A percentile compares a stretch with the other conserved stretches of the same genome.
These are phyloP conservation scores for Tylopilus rubrobrunneus DNA, from an alignment of 768 basidiomycete species.

Conservation along the genomic window DNA sequence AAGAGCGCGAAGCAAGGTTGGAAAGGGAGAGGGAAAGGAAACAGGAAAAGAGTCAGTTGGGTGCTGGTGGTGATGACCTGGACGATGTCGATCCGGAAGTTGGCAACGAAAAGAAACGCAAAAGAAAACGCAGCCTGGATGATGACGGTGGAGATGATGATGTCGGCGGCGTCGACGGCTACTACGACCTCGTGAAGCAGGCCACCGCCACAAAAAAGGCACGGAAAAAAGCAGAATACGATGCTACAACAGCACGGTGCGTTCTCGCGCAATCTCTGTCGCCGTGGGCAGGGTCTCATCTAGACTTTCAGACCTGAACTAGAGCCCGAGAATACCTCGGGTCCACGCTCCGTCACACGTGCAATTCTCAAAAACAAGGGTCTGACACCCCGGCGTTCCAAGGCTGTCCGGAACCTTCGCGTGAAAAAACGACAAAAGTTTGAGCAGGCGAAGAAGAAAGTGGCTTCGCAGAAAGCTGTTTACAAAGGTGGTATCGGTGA, in stretches of 20 bases:
- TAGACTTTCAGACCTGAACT: constrained; percentile 25
- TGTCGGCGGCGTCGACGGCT: constrained; percentile 59
- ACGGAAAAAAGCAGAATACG: constrained; percentile 79
- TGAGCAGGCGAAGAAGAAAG: constrained; percentile 92
- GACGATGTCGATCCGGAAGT: constrained; percentile 52
- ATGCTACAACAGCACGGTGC: constrained; percentile 58
- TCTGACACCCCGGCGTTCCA: constrained; percentile 84
- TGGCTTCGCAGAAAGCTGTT: constrained; percentile 85
- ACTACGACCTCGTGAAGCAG: constrained; percentile 88
- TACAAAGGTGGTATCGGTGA: constrained; percentile 83
- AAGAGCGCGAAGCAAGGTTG: constrained; percentile 53
- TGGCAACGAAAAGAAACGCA: constrained; percentile 32
- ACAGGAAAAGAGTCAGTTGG: constrained; percentile 31
- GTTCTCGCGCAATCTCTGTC: constrained; percentile 21
- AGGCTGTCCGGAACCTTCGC: constrained; percentile 91
- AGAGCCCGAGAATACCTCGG: constrained; percentile 43
- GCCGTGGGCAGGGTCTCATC: constrained; percentile 4
- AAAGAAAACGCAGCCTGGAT: constrained; percentile 35
- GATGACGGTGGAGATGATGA: constrained; percentile 42
- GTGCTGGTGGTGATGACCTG: constrained; percentile 63
- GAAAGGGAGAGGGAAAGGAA: constrained; percentile 41
- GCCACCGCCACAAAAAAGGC: constrained; percentile 67
- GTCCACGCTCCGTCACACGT: constrained; percentile 85
- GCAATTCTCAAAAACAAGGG: constrained; percentile 94
- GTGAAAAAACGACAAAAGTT: constrained; percentile 94